Evolutionary conservation across 78 protist genomes (phyloP).

Genomic region (Carpediemonas membranifera): DNA sequence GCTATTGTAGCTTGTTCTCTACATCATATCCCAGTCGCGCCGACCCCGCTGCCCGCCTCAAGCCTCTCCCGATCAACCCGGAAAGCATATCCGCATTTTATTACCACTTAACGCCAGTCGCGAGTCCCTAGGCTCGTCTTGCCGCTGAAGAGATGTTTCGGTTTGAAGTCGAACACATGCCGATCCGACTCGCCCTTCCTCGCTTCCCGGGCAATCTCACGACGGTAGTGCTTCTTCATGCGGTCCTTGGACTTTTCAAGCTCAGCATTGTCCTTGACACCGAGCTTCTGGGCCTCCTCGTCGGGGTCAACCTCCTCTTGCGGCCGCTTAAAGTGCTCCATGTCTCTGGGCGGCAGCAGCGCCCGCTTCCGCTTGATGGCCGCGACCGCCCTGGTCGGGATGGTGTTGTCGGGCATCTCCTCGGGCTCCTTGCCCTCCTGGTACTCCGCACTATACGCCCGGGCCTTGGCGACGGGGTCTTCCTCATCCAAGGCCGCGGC

Average conservation of each 20-base stretch:
- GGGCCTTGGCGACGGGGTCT: slow-evolving; percentile 4
- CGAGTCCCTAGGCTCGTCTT: slow-evolving; percentile 73
- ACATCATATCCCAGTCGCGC: too few species aligned
- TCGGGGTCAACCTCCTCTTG: neutral
- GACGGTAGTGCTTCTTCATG: neutral
- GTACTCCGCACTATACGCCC: neutral
- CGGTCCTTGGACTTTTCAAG: neutral
- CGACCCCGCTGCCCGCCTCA: too few species aligned
- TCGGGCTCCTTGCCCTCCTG: neutral
- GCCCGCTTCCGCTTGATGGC: neutral
- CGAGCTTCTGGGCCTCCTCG: neutral
- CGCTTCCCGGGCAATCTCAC: slow-evolving; percentile 18
- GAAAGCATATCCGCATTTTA: too few species aligned
- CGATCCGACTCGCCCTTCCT: slow-evolving; percentile 76
- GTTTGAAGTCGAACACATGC: slow-evolving; percentile 36
- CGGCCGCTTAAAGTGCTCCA: neutral
- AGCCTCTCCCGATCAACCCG: too few species aligned
- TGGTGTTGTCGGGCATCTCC: neutral
- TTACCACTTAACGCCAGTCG: slow-evolving; percentile 79
- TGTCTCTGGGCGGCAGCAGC: neutral
- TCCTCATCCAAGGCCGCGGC: neutral
- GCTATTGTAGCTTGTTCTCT: too few species aligned
- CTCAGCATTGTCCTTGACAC: neutral
- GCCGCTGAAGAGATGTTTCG: slow-evolving; percentile 81
- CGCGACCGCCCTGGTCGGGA: neutral